A percentile compares a stretch with the other conserved stretches of the same genome.
Conservation (phyloP, 225 moss, liverwort and hornwort species). For the Marchantia paleacea region DNA sequence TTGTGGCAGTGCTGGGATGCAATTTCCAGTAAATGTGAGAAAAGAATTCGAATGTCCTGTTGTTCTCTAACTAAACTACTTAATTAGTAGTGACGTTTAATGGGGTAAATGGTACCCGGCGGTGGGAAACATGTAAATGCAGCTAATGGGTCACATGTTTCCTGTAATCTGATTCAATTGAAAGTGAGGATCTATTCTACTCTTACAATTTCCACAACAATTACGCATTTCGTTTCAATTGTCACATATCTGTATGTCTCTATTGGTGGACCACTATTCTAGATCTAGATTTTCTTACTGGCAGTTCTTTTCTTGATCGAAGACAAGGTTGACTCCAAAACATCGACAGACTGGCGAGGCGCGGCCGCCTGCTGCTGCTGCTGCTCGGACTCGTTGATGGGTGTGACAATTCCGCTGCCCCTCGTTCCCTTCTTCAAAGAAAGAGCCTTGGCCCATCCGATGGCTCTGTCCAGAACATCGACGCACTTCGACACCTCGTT, state of each 20-base stretch:
- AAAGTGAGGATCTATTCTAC: not conserved
- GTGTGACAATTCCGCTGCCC: slow-evolving; percentile 34
- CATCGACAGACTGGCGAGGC: slow-evolving; percentile 18
- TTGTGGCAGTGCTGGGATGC: not conserved
- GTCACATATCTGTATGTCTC: not conserved
- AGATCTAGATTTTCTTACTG: slow-evolving; percentile 13
- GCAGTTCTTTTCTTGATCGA: slow-evolving; percentile 21
- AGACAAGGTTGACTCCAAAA: slow-evolving; percentile 23
- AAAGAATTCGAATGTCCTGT: not conserved
- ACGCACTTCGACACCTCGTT: slow-evolving; percentile 73
- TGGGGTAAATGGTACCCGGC: slow-evolving; percentile 12
- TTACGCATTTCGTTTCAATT: not conserved
- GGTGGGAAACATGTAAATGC: not conserved
- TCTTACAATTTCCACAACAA: not conserved
- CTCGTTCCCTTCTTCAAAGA: slow-evolving; percentile 39
- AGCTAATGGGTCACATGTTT: not conserved
- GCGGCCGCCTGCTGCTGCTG: not conserved
- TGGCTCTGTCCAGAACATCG: slow-evolving; percentile 78
- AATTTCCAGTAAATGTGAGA: not conserved
- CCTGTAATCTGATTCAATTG: not conserved
- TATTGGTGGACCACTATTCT: not conserved
- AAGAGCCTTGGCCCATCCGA: slow-evolving; percentile 60
- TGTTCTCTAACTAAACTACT: not conserved
- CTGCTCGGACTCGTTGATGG: slow-evolving; percentile 23
- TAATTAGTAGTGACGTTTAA: not conserved